Percentiles rank a stretch among this genome's conserved stretches.
Conservation (phyloP, 805 yeast genomes). For the Maudiozyma turicensis region DNA sequence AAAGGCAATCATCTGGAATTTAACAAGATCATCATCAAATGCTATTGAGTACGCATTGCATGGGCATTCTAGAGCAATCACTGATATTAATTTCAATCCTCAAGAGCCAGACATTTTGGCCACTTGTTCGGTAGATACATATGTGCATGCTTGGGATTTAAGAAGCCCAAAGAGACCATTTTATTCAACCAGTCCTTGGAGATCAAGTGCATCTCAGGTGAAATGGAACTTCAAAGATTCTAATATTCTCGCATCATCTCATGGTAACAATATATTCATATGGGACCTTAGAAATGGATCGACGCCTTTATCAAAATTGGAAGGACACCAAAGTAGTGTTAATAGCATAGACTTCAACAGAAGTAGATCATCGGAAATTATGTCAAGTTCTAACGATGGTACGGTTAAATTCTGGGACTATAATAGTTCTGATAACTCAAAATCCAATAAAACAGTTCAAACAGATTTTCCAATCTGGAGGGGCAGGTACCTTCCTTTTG, state of each 20-base stretch:
- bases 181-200: conserved; percentile 82
- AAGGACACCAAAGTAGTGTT: conserved; percentile 77
- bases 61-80: conserved; percentile 85
- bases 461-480: conserved; percentile 84
- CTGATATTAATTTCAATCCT: conserved; percentile 91
- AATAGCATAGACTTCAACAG: conserved; percentile 83
- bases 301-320: conserved; percentile 53
- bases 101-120: conserved; percentile 78
- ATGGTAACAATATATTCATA: conserved; percentile 65
- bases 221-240: conserved; percentile 82
- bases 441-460: conserved; percentile 48
- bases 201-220: conserved; percentile 90
- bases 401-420: conserved; percentile 79
- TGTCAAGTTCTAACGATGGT: conserved; percentile 81
- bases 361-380: conserved; percentile 45
- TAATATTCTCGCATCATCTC: conserved; percentile 74
- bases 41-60: conserved; percentile 86
- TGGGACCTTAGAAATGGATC: conserved; percentile 90
- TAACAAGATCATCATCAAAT: conserved; percentile 53
- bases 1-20: conserved; percentile 90
- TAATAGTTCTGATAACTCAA: conserved; percentile 27
- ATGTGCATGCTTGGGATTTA: conserved; percentile 84
- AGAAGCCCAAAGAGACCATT: conserved; percentile 69
- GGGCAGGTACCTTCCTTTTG: conserved; percentile 84
- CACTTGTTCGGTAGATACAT: conserved; percentile 88